Conservation (phyloP, 23 red algal species). For the Gracilariopsis chorda region DNA sequence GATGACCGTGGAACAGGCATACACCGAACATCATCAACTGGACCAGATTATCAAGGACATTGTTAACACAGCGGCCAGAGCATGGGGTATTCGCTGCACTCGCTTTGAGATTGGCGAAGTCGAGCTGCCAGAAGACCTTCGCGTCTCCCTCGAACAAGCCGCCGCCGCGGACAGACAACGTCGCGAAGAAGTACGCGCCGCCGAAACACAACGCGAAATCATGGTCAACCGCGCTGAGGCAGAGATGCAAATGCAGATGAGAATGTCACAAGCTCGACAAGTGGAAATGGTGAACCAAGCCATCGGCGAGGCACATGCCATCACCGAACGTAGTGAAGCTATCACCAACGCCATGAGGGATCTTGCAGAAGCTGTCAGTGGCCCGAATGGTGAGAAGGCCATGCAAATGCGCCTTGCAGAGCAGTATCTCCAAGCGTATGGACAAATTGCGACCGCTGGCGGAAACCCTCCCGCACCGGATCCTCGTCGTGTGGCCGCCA, state of each 20-base stretch:
- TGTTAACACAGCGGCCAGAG: conserved; percentile 74
- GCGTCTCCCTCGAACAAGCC: conserved; percentile 83
- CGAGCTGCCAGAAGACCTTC: conserved; percentile 79
- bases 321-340: conserved; percentile 62
- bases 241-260: conserved; percentile 75
- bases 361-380: conserved; percentile 56
- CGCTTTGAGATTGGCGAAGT: conserved; percentile 92
- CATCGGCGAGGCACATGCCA: conserved; percentile 88
- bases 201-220: conserved; percentile 78
- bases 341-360: conserved; percentile 73
- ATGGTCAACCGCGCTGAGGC: conserved; percentile 91
- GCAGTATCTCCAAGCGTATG: conserved; percentile 82
- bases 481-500: background rate
- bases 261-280: conserved; percentile 76
- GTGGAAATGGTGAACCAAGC: conserved; percentile 88
- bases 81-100: conserved; percentile 90
- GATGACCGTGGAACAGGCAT: conserved; percentile 85
- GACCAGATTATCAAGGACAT: conserved; percentile 63
- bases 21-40: conserved; percentile 70
- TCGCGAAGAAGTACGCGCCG: conserved; percentile 76
- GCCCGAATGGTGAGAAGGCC: conserved; percentile 64
- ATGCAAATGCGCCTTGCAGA: conserved; percentile 86
- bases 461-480: background rate
- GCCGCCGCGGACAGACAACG: conserved; percentile 86
- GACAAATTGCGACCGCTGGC: background rate